Conservation (phyloP, 805 yeast species). For the Starmerella lactis-condensi region DNA sequence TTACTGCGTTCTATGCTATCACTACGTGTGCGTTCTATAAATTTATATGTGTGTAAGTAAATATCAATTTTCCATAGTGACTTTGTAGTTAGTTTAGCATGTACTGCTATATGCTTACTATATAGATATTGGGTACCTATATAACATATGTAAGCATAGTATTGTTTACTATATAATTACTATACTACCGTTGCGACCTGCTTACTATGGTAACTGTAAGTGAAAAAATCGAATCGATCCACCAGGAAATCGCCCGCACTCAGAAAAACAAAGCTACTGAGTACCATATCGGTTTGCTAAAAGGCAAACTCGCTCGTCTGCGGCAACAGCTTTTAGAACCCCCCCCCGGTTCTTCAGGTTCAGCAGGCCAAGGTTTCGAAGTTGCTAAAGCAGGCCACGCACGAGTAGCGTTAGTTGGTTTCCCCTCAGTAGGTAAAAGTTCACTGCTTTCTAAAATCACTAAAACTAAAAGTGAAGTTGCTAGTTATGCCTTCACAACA, state of each 20-base stretch:
- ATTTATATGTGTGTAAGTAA: too few species aligned
- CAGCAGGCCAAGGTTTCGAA: conserved; percentile 77
- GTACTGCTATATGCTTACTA: too few species aligned
- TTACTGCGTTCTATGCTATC: too few species aligned
- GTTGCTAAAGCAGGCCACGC: conserved; percentile 94
- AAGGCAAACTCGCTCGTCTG: conserved; percentile 85
- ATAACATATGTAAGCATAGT: background rate
- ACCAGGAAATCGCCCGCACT: conserved; percentile 82
- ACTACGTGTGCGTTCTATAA: too few species aligned
- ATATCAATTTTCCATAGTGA: too few species aligned
- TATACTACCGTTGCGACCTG: background rate
- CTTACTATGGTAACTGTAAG: conserved; percentile 18
- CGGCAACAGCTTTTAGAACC: conserved; percentile 86
- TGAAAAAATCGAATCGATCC: conserved; percentile 75
- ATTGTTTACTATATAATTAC: background rate
- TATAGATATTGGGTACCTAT: too few species aligned
- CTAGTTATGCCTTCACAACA: conserved; percentile 88
- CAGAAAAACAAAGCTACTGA: conserved; percentile 97
- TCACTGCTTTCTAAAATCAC: conserved; percentile 78
- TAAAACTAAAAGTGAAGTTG: conserved; percentile 84
- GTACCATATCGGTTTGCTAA: conserved; percentile 81
- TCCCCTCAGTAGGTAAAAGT: conserved; percentile 95
- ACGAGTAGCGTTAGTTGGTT: conserved; percentile 83
- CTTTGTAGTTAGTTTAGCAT: too few species aligned
- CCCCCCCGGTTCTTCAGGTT: conserved; percentile 48